Evolutionary conservation across 2,329 filamentous ascomycete species (phyloP).

Genomic region (Clarireedia paspali): DNA sequence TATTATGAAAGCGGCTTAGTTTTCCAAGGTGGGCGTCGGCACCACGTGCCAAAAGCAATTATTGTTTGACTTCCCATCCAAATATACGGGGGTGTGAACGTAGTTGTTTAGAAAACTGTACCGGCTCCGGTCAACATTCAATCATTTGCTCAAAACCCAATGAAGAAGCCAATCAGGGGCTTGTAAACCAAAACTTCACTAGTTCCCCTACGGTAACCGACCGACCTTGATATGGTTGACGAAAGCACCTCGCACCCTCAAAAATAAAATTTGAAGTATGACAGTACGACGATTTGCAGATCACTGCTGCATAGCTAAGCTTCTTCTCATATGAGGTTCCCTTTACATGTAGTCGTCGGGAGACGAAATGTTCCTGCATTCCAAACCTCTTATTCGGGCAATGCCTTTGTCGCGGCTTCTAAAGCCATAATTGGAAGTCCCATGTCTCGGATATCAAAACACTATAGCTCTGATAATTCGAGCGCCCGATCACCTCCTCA

Average conservation of each 20-base stretch:
- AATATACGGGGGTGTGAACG: no score
- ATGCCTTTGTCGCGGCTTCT: not conserved
- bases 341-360: not conserved
- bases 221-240: not conserved
- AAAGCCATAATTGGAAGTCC: not conserved
- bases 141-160: no score
- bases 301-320: not conserved
- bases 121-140: no score
- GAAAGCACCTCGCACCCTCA: not conserved
- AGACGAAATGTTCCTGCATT: not conserved
- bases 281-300: not conserved
- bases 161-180: no score
- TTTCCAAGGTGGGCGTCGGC: no score
- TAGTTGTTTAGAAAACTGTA: no score
- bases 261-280: not conserved
- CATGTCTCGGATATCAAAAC: not conserved
- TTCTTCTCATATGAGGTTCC: not conserved
- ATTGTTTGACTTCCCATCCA: no score
- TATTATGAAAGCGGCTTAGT: no score
- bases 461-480: not conserved
- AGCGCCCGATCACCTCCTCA: not conserved
- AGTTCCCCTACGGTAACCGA: not conserved
- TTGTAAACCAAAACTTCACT: not conserved
- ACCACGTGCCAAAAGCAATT: no score
- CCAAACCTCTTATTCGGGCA: no score